Evolutionary conservation across 2,329 filamentous ascomycete species (phyloP).

Genomic region (Xylariales sp.): DNA sequence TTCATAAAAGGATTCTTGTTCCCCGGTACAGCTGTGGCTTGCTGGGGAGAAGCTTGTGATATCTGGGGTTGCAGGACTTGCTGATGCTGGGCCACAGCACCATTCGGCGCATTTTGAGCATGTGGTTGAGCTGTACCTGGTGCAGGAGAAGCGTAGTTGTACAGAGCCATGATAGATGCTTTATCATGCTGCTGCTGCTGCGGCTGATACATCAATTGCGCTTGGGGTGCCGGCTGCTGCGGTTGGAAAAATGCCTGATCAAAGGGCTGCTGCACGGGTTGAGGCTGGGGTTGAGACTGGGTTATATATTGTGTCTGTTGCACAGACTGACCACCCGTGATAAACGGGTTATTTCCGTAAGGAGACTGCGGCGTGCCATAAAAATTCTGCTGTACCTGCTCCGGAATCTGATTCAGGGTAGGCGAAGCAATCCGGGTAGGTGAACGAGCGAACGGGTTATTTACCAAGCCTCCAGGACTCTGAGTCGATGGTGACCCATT

Average conservation of each 20-base stretch:
- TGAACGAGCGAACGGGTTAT: conserved; percentile 26
- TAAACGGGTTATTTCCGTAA: conserved; percentile 28
- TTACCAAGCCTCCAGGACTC: conserved; percentile 18
- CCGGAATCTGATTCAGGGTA: conserved; percentile 28
- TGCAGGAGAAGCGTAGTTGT: conserved; percentile 55
- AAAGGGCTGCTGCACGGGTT: conserved; percentile 15
- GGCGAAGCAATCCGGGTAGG: conserved; percentile 24
- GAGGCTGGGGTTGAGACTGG: conserved; percentile 10
- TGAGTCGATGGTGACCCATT: too few relatives aligned
- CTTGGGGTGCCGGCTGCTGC: conserved; percentile 9
- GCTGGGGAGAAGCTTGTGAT: conserved; percentile 12
- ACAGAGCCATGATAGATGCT: conserved; percentile 71
- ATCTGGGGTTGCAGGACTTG: conserved; percentile 18
- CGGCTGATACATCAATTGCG: conserved; percentile 33
- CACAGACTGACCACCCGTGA: conserved; percentile 21
- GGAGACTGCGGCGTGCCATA: conserved; percentile 23
- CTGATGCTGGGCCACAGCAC: conserved; percentile 17
- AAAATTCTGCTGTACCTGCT: conserved; percentile 30
- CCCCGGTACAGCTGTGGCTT: conserved; percentile 29
- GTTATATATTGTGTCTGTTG: conserved; percentile 24
- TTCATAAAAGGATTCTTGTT: conserved; percentile 47
- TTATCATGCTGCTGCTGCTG: conserved; percentile 55
- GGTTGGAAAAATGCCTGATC: conserved; percentile 6
- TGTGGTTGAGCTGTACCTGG: conserved; percentile 27
- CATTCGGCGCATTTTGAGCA: conserved; percentile 18